Percentiles rank a stretch among this genome's conserved stretches.
These are phyloP conservation scores for Eutypa lata DNA, from an alignment of 2,329 filamentous ascomycete genomes.

Conservation along the genomic window DNA sequence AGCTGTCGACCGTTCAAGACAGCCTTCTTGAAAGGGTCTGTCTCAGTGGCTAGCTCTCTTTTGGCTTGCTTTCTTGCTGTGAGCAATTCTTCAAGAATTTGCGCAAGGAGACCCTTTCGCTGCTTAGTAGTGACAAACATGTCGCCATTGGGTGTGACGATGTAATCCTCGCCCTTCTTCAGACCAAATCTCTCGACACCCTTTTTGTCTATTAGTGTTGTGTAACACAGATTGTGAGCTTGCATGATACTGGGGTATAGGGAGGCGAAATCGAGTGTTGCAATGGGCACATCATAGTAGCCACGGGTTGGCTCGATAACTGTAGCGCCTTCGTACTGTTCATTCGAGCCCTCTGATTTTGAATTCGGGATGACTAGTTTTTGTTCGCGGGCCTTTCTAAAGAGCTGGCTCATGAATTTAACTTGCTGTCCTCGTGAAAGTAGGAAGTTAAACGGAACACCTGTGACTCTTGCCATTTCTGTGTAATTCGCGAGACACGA, in stretches of 20 bases:
- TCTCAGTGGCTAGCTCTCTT: slow-evolving; percentile 82
- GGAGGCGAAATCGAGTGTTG: slow-evolving; percentile 97
- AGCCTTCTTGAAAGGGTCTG: slow-evolving; percentile 95
- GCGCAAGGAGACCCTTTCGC: slow-evolving; percentile 85
- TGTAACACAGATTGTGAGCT: slow-evolving; percentile 97
- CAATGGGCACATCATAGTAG: slow-evolving; percentile 93
- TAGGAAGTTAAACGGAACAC: slow-evolving; percentile 94
- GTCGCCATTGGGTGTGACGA: slow-evolving; percentile 91
- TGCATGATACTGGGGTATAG: slow-evolving; percentile 99
- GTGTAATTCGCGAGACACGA: slow-evolving; percentile 99
- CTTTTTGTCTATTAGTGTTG: slow-evolving; percentile 78
- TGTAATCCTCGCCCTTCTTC: slow-evolving; percentile 90
- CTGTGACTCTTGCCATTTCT: slow-evolving; percentile 98
- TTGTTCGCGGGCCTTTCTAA: slow-evolving; percentile 90
- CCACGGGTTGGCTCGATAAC: slow-evolving; percentile 93
- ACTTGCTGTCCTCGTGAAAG: slow-evolving; percentile 92
- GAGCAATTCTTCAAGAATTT: slow-evolving; percentile 93
- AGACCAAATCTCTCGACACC: slow-evolving; percentile 73
- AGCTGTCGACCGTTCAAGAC: slow-evolving; percentile 96
- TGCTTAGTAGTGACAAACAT: slow-evolving; percentile 86
- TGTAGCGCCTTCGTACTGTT: slow-evolving; percentile 96
- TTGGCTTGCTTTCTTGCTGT: slow-evolving; percentile 93
- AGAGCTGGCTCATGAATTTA: slow-evolving; percentile 96
- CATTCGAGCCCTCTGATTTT: slow-evolving; percentile 65
- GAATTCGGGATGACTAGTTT: slow-evolving; percentile 92